These are phyloP conservation scores for Rhodamnia argentea DNA, from an alignment of 345 rosid genomes.

Conservation along the genomic window DNA sequence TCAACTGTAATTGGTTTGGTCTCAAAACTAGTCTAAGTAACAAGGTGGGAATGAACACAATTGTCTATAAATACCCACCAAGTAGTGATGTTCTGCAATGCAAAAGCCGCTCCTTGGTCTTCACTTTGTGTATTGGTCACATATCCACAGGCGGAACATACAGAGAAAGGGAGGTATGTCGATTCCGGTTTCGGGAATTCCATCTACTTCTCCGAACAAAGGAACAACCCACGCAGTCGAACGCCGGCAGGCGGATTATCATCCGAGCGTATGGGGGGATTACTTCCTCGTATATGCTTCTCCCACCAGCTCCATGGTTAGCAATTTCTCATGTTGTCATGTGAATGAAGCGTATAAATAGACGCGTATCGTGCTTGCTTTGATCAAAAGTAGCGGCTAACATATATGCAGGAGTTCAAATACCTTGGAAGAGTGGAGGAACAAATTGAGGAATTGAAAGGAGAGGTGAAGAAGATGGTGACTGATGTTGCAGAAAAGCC, in stretches of 20 bases:
- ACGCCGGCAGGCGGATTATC: background rate
- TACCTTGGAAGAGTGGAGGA: background rate
- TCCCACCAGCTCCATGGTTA: background rate
- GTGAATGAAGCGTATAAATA: background rate
- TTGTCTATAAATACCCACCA: background rate
- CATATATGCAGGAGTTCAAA: background rate
- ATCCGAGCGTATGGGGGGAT: constrained; percentile 15
- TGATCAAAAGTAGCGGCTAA: background rate
- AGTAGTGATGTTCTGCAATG: background rate
- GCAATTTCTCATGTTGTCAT: background rate
- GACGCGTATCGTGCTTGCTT: background rate
- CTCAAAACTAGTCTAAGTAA: background rate
- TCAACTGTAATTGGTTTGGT: background rate
- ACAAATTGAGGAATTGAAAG: background rate
- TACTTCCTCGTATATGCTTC: background rate
- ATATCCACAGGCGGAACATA: background rate
- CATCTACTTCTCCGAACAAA: background rate
- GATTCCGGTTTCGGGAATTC: background rate
- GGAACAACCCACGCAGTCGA: background rate
- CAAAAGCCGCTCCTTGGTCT: background rate
- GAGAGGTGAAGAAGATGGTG: constrained; percentile 7
- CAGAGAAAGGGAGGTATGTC: background rate
- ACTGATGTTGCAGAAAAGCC: background rate
- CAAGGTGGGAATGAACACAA: background rate
- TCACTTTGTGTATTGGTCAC: background rate